A percentile compares a stretch with the other conserved stretches of the same genome.
These are phyloP conservation scores for Eutrema yunnanense DNA, from an alignment of 345 rosid species.

Conservation along the genomic window DNA sequence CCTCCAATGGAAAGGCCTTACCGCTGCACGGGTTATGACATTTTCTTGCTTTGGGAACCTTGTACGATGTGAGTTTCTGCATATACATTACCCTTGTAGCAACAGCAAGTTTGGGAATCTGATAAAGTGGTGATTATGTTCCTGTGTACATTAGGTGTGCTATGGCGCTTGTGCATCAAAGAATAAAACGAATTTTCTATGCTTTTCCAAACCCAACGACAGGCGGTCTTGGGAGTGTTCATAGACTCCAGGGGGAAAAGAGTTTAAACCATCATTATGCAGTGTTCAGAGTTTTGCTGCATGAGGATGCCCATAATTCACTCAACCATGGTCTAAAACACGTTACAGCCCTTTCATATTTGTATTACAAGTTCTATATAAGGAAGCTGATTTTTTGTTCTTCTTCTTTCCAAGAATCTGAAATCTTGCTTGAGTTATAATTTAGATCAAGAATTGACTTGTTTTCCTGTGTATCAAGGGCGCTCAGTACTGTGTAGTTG, in stretches of 20 bases:
- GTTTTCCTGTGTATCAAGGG: too few relatives aligned
- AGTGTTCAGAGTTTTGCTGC: slow-evolving; percentile 66
- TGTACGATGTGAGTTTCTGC: slow-evolving; percentile 65
- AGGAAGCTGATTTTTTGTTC: not conserved
- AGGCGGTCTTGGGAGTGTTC: slow-evolving; percentile 70
- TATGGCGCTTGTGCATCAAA: slow-evolving; percentile 89
- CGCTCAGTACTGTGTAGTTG: not conserved
- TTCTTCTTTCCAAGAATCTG: not conserved
- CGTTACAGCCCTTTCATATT: not conserved
- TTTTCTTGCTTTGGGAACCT: slow-evolving; percentile 79
- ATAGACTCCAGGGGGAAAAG: slow-evolving; percentile 80
- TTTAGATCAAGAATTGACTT: not conserved
- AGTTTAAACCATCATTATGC: slow-evolving; percentile 95
- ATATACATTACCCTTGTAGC: not conserved
- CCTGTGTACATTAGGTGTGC: slow-evolving; percentile 57
- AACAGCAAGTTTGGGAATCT: not conserved
- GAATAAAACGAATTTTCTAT: slow-evolving; percentile 69
- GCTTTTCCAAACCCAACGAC: slow-evolving; percentile 61
- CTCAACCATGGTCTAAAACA: not conserved
- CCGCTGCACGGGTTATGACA: slow-evolving; percentile 85
- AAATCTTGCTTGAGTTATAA: not conserved
- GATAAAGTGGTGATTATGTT: not conserved
- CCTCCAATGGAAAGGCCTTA: slow-evolving; percentile 44
- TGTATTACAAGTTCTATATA: not conserved
- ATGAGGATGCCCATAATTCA: not conserved